phyloP scores from a whole-genome alignment of 441 rosid genomes.

The Isatis lusitanica region DNA sequence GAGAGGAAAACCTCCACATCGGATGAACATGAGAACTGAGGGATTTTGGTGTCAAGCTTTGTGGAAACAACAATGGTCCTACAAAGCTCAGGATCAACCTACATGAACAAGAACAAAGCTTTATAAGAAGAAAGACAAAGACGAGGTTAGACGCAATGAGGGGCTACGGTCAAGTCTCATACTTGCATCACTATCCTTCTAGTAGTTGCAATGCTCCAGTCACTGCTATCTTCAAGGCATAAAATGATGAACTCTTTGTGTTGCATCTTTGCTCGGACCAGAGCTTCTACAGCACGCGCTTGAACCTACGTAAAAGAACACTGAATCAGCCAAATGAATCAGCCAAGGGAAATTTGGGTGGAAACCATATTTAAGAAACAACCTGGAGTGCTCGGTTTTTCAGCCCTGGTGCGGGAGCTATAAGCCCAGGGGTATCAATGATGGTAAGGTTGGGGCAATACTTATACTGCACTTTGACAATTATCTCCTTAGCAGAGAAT shows the following conservation, averaged over 20 bases:
- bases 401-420: slow-evolving; percentile 88
- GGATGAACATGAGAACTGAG: slow-evolving; percentile 85
- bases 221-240: slow-evolving; percentile 94
- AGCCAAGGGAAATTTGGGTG: neutral
- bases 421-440: slow-evolving; percentile 93
- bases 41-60: slow-evolving; percentile 93
- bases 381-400: slow-evolving; percentile 88
- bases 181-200: slow-evolving; percentile 96
- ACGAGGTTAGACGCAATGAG: neutral
- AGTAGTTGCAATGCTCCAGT: slow-evolving; percentile 95
- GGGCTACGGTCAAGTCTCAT: slow-evolving; percentile 32
- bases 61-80: slow-evolving; percentile 90
- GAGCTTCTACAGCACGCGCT: slow-evolving; percentile 91
- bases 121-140: neutral
- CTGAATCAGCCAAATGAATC: neutral
- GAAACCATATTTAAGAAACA: neutral
- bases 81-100: slow-evolving; percentile 97
- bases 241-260: slow-evolving; percentile 88
- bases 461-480: slow-evolving; percentile 79
- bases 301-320: slow-evolving; percentile 50
- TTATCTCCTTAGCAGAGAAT: slow-evolving; percentile 86
- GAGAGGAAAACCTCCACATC: slow-evolving; percentile 96
- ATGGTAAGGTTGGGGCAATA: slow-evolving; percentile 90
- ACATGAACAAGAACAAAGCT: slow-evolving; percentile 32
- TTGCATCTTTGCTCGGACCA: slow-evolving; percentile 94